Evolutionary conservation across 208 protist genomes (phyloP).

Genomic region (Trichomonas tenax): DNA sequence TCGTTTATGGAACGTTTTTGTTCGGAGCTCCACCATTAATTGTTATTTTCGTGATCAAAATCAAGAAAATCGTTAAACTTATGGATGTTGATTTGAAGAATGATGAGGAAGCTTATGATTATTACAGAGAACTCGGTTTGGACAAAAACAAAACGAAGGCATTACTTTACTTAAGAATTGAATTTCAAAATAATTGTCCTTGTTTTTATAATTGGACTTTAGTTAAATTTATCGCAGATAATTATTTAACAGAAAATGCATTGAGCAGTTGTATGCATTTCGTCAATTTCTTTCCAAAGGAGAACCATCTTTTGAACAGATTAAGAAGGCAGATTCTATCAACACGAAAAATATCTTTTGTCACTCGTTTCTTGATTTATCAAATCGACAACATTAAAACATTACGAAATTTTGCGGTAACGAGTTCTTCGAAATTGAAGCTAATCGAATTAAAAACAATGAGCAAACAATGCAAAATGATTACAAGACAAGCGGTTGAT

Average conservation of each 20-base stretch:
- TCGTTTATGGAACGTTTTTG: not conserved
- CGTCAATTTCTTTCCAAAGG: not conserved
- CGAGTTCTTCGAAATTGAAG: not conserved
- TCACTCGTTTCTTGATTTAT: not conserved
- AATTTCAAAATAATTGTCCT: not conserved
- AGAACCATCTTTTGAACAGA: not conserved
- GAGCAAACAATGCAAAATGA: not conserved
- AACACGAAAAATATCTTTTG: not conserved
- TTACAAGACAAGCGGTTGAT: not conserved
- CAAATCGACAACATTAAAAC: not conserved
- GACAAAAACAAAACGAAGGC: not conserved
- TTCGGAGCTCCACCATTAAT: not conserved
- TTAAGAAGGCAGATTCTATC: not conserved
- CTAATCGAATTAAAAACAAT: not conserved
- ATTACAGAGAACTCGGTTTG: not conserved
- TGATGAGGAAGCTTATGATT: not conserved
- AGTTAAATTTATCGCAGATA: not conserved
- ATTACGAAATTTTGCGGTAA: not conserved
- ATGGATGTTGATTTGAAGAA: not conserved
- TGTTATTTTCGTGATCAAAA: not conserved
- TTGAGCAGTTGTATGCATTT: not conserved
- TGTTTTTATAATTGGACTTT: not conserved
- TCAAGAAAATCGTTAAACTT: not conserved
- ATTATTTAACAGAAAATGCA: not conserved
- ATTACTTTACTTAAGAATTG: not conserved